phyloP scores from a whole-genome alignment of 257 asterid species.

The Craterostigma plantagineum region DNA sequence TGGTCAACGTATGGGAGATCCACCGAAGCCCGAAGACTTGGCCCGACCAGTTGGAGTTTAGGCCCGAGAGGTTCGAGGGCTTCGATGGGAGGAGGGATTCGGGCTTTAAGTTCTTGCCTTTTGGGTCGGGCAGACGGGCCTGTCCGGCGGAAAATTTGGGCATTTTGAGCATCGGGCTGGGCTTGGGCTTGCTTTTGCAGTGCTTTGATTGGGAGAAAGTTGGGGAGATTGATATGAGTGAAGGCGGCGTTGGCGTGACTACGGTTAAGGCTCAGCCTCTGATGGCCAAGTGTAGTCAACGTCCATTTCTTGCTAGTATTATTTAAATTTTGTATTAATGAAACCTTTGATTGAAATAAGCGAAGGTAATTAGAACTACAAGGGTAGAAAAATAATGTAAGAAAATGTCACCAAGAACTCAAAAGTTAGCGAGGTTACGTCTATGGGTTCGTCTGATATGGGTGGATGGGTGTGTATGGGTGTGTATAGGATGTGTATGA shows the following conservation, averaged over 20 bases:
- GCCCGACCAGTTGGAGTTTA: constrained; percentile 48
- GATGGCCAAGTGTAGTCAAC: constrained; percentile 27
- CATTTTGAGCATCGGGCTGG: constrained; percentile 15
- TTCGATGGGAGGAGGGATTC: constrained; percentile 24
- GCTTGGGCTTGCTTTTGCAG: constrained; percentile 28
- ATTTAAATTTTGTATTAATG: constrained; percentile 1
- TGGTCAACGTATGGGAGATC: constrained; percentile 56
- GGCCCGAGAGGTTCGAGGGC: constrained; percentile 68
- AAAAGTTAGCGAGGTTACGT: too few relatives aligned
- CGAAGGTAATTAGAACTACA: too few relatives aligned
- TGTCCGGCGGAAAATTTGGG: constrained; percentile 42
- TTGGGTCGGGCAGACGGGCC: constrained; percentile 44
- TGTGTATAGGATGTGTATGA: too few relatives aligned
- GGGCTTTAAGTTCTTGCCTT: constrained; percentile 26
- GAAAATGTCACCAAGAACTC: too few relatives aligned
- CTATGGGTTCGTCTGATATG: too few relatives aligned
- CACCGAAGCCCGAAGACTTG: constrained; percentile 50
- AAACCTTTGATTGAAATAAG: too few relatives aligned
- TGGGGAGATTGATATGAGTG: constrained; percentile 34
- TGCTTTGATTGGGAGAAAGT: constrained; percentile 41
- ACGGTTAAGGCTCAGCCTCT: constrained; percentile 34
- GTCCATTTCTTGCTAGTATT: constrained; percentile 15
- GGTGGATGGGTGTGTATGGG: too few relatives aligned
- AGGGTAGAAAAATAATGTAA: too few relatives aligned
- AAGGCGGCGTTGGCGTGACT: constrained; percentile 30